These are phyloP conservation scores for Lizanozyma gosingica DNA, from an alignment of 1,139 yeast genomes.

Conservation along the genomic window DNA sequence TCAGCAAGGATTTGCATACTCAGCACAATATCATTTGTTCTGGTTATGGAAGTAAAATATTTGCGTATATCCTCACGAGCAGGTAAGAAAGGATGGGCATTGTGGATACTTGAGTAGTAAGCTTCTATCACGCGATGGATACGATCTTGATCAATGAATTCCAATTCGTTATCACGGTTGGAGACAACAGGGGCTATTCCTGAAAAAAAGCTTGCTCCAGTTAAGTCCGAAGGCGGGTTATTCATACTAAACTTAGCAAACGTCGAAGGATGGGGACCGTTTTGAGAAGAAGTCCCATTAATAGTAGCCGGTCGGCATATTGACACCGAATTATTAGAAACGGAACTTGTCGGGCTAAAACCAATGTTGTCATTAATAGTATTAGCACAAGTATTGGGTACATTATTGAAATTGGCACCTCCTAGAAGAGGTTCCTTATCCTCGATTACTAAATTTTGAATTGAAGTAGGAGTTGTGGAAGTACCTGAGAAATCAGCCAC, in stretches of 20 bases:
- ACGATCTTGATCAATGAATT: slow-evolving; percentile 4
- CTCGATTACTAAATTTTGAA: background rate
- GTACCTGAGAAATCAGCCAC: background rate
- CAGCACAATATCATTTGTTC: slow-evolving; percentile 28
- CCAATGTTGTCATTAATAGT: too few relatives aligned
- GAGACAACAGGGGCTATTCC: background rate
- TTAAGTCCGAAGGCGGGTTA: background rate
- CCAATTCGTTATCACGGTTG: background rate
- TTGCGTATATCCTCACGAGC: slow-evolving; percentile 19
- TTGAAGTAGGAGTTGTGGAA: background rate
- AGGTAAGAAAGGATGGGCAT: slow-evolving; percentile 38
- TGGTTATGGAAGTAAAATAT: slow-evolving; percentile 20
- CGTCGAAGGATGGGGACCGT: background rate
- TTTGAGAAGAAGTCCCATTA: background rate
- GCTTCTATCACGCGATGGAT: slow-evolving; percentile 18
- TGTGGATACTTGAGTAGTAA: slow-evolving; percentile 30
- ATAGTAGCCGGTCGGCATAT: background rate
- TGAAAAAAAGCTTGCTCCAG: background rate
- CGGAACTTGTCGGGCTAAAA: background rate
- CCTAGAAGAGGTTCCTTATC: background rate
- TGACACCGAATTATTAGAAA: background rate
- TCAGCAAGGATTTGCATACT: slow-evolving; percentile 39
- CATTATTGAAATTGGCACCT: background rate
- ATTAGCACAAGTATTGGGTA: background rate
- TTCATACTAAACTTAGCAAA: background rate